Base-by-base conservation (phyloP, 1,139 yeast genomes). In the Debaryomycetaceae sp. region DNA sequence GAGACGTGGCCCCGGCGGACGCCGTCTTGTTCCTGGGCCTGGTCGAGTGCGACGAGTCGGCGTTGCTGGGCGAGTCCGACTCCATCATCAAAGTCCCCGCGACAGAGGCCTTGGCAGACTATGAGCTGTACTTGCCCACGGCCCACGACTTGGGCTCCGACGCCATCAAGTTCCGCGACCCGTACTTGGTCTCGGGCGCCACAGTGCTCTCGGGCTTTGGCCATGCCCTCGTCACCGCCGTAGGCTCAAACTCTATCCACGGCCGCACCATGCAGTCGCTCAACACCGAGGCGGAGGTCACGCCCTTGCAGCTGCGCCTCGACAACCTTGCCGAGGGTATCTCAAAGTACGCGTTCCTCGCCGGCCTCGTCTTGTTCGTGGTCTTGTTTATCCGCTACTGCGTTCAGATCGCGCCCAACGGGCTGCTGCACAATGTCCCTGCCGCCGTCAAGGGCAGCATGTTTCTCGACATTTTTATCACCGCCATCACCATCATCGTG, bases 1-100 rank as follows among this genome's bases (percentile, higher is more conserved):
- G 99, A 37, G 98, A 92, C 46, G 75, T 90, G 33, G 62, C 90
- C 3, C 94, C 98, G 0, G 92, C 90, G 2, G 99, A 90, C 53
- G 76, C 85, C 25, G 59, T 90, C 10, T 53, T 90, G 36, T 58
- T 85, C n/a, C 54, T 60, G 14, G 96, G 97, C 11, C 73, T 69
- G 32, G 72, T 92, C 39, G 90, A 82, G 45, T 79, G 93, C 52
- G 98, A 90, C 51, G 98, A 90, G 56, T 75, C 90, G 27, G 76
- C 95, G 0, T 68, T 90, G 25, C 87, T 97, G 3, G 99, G 99
- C 45, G 99, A 90, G 57, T 77, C 95, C 1, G 76, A 78, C 34
- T 79, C 94, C 3, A 70, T 90, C 35, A 68, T 64, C 34, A 90
- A 90, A 51, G 43, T 56, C 3, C 70, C 83, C 2, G 76, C 79